A percentile compares a stretch with the other conserved stretches of the same genome.
Conservation (phyloP, 2,329 filamentous ascomycete genomes). For the Ploettnerulaceae sp. region DNA sequence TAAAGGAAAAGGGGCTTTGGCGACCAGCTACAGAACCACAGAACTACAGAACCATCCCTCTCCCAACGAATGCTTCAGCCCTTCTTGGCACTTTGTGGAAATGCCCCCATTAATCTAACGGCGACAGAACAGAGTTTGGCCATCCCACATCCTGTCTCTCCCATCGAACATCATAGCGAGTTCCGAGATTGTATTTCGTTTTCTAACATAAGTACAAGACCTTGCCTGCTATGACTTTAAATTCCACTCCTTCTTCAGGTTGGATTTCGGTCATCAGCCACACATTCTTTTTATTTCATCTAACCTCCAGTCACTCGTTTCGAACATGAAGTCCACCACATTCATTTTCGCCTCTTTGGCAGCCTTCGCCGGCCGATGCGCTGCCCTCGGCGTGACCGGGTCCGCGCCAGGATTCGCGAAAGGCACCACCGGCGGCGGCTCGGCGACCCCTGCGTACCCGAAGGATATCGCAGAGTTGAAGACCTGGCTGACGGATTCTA, state of each 20-base stretch:
- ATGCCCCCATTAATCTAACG: slow-evolving; percentile 1
- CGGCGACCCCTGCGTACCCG: slow-evolving; percentile 49
- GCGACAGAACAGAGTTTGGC: neutral
- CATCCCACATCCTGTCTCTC: neutral
- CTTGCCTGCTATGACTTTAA: neutral
- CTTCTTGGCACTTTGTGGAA: slow-evolving; percentile 3
- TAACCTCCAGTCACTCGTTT: slow-evolving; percentile 6
- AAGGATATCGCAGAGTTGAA: slow-evolving; percentile 50
- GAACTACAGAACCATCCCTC: no score
- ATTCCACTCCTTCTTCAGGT: neutral
- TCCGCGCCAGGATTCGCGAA: slow-evolving; percentile 21
- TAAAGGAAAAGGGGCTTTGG: neutral
- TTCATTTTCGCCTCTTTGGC: slow-evolving; percentile 5
- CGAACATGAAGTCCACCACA: slow-evolving; percentile 6
- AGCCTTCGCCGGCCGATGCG: slow-evolving; percentile 5
- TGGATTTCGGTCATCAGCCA: no score
- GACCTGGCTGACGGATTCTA: slow-evolving; percentile 51
- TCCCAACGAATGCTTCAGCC: neutral
- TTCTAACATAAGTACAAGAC: slow-evolving; percentile 6
- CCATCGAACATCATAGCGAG: neutral
- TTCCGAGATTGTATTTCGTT: no score
- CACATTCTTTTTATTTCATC: neutral
- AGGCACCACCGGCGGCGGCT: slow-evolving; percentile 57
- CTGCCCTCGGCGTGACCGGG: slow-evolving; percentile 12
- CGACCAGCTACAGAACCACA: neutral